Evolutionary conservation across 2,329 filamentous ascomycete species (phyloP), one percentile per base, ranked within the genome.

Genomic region (Colletotrichum sp.): DNA sequence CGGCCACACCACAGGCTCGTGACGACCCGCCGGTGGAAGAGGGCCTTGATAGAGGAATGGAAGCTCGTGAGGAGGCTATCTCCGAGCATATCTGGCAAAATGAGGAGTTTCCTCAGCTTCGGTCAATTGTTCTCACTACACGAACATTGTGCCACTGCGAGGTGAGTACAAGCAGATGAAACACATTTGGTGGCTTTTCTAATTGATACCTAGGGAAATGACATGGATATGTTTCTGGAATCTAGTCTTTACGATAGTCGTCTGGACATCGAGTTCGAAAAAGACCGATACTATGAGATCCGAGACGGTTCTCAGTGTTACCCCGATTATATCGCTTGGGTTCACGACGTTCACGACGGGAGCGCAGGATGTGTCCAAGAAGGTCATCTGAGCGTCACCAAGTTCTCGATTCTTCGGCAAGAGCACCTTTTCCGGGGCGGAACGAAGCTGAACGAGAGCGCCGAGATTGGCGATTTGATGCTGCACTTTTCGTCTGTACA

Each of bases 201-300:
- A 11, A 44, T 0, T 3, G 39, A n/a, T 2, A 1, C 3, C 39
- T 6, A 44, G 39, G 1, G 0, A 6, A 44, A 44, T 1, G 39
- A 6, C 39, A 44, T n/a, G 39, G 39, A 44, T 44, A 44, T n/a
- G 39, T n/a, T 44, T 44, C 19, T 44, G 19, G 39, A 44, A 44
- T 44, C 39, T 11, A 44, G 39, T 1, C 19, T 44, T n/a, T 44
- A 44, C 19, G 39, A 44, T 19, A 44, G 39, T 3, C 39, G 19
- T 44, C 39, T 44, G 19, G 39, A n/a, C 1, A 11, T 44, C 1
- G 19, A 44, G 19, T 44, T 44, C 19, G 39, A 11, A n/a, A 44
- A 44, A 44, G 16, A 44, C 39, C 39, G 39, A 44, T 44, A 44
- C 39, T 44, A 44, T n/a, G 39, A 44, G 2, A 44, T 44, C 19